Base-by-base conservation (phyloP, 1,139 yeast genomes). In the Blastobotrys illinoisensis region DNA sequence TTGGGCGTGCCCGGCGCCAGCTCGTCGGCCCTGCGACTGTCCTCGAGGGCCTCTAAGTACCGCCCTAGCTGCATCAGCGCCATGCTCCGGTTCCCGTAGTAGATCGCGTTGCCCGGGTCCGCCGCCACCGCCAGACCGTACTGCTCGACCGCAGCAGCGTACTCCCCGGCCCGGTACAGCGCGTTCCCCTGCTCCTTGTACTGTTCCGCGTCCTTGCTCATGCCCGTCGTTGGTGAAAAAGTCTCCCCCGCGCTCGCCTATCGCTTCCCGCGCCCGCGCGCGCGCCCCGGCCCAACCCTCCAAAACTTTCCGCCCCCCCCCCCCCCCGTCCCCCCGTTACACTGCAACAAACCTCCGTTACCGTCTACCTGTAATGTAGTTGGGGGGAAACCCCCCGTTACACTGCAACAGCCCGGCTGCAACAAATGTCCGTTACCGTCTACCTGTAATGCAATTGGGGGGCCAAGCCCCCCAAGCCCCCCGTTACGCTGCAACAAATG, bases 71-170 rank as follows among this genome's bases (percentile, higher is more conserved):
- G 86, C 62, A 88, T 71, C 58, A 80, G 77, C n/a, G 95, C 81
- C 76, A 87, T 86, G 2, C 96, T 86, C 56, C 95, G 73, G 67
- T 91, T 91, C n/a, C 96, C 85, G 64, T 80, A 85, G 32, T 86
- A 75, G 14, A 69, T 64, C 7, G 76, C 67, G 57, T 70, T 71
- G 44, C 62, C 57, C 9, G 76, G 74, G 54, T 68, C 76, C 18
- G 66, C 61, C 16, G 64, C 64, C 16, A 75, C 60, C 24, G 78
- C 78, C 60, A 64, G 62, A 5, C 74, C 54, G 63, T 74, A 74
- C 18, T 63, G 56, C 26, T 62, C 66, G 13, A 69, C 62, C 5
- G 78, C 78, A 18, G 62, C 67, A 11, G 56, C 51, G 60, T 71
- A 74, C 54, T 71, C 58, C 49, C 73, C 73, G 16, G 63, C 59